A percentile compares a stretch with the other conserved stretches of the same genome.
phyloP scores from a whole-genome alignment of 1,284 basidiomycete genomes.

The Testicularia cyperi region DNA sequence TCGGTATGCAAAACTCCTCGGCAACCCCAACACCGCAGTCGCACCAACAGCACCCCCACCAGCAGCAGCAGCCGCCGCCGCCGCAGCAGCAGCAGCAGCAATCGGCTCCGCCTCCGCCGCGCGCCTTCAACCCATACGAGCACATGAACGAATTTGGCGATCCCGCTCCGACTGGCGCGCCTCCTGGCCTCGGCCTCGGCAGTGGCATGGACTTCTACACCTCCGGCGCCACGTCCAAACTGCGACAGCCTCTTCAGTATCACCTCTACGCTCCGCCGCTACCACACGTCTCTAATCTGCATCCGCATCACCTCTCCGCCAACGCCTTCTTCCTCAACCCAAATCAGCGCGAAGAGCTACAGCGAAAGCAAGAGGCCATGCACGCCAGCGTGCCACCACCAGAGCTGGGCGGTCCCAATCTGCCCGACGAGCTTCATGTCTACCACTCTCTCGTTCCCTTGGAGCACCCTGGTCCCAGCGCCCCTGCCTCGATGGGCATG shows the following conservation, averaged over 20 bases:
- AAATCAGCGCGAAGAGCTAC: constrained; percentile 75
- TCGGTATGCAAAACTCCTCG: too few species aligned
- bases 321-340: constrained; percentile 70
- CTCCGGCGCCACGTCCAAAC: constrained; percentile 23
- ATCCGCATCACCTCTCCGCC: constrained; percentile 62
- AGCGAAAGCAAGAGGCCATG: constrained; percentile 76
- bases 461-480: constrained; percentile 62
- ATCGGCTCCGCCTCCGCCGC: not conserved
- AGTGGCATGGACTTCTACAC: constrained; percentile 38
- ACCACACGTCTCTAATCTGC: constrained; percentile 65
- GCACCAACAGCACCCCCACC: constrained; percentile 14
- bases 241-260: constrained; percentile 71
- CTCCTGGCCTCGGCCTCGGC: constrained; percentile 28
- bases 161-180: constrained; percentile 18
- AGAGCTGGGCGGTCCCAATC: constrained; percentile 63
- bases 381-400: constrained; percentile 62
- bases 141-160: constrained; percentile 52
- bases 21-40: too few species aligned
- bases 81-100: too few species aligned
- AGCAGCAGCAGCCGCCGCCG: constrained; percentile 13
- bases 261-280: constrained; percentile 77
- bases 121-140: constrained; percentile 47
- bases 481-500: constrained; percentile 17
- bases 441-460: constrained; percentile 85
- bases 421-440: constrained; percentile 85